phyloP scores from a whole-genome alignment of 225 moss, liverwort and hornwort genomes.

The Ulota crispa region DNA sequence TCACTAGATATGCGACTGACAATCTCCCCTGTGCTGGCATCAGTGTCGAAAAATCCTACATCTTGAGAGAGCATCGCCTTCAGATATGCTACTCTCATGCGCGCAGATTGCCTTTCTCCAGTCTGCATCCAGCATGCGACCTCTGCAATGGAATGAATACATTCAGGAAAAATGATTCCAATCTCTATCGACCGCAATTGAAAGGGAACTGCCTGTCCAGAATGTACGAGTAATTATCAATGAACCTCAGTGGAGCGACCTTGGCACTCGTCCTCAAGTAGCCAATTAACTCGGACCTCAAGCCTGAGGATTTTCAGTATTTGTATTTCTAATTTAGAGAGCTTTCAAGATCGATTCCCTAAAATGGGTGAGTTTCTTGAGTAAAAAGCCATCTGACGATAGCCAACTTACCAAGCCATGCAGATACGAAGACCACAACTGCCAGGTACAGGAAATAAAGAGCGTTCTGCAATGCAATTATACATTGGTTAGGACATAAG shows the following conservation, averaged over 20 bases:
- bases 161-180: not conserved
- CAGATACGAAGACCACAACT: conserved; percentile 74
- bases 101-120: conserved; percentile 90
- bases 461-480: conserved; percentile 70
- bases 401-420: conserved; percentile 66
- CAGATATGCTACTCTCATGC: conserved; percentile 87
- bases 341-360: not conserved
- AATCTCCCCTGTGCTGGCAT: conserved; percentile 66
- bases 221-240: not conserved
- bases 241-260: not conserved
- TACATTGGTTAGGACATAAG: conserved; percentile 19
- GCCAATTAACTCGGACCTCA: not conserved
- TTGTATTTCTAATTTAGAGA: not conserved
- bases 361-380: not conserved
- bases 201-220: not conserved
- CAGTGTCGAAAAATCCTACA: conserved; percentile 89
- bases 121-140: conserved; percentile 99
- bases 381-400: not conserved
- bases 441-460: conserved; percentile 81
- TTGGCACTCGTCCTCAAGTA: not conserved
- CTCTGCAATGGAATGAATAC: conserved; percentile 58
- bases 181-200: not conserved
- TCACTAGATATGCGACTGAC: conserved; percentile 73
- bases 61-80: conserved; percentile 91
- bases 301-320: not conserved